A percentile compares a stretch with the other conserved stretches of the same genome.
Evolutionary conservation across 2,329 filamentous ascomycete species (phyloP).

Genomic region (Phaeophleospora eucalypticola): DNA sequence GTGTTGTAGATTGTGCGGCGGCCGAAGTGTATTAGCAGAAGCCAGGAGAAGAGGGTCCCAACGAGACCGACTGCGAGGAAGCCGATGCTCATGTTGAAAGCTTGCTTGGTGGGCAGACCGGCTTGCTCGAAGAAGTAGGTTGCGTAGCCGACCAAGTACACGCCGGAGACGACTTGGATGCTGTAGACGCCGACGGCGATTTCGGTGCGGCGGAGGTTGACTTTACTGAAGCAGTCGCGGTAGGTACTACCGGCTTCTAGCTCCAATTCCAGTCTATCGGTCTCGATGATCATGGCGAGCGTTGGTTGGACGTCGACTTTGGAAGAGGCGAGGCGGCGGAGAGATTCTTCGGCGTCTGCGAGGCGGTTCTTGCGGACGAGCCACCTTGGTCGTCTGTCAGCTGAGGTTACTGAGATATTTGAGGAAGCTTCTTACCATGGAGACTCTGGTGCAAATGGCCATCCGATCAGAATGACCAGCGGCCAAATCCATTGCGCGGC

Average conservation of each 20-base stretch:
- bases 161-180: slow-evolving; percentile 42
- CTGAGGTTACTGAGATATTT: not conserved
- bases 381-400: slow-evolving; percentile 23
- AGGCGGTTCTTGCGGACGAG: slow-evolving; percentile 35
- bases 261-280: slow-evolving; percentile 35
- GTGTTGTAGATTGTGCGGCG: slow-evolving; percentile 39
- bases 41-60: slow-evolving; percentile 42
- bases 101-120: slow-evolving; percentile 36
- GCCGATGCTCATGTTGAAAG: slow-evolving; percentile 41
- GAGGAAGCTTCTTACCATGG: slow-evolving; percentile 26
- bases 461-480: slow-evolving; percentile 34
- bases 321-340: slow-evolving; percentile 35
- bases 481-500: slow-evolving; percentile 45
- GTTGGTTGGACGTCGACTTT: slow-evolving; percentile 39
- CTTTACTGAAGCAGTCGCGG: slow-evolving; percentile 40
- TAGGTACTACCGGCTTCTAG: slow-evolving; percentile 38
- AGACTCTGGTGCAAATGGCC: slow-evolving; percentile 37
- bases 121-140: slow-evolving; percentile 49
- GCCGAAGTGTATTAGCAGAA: slow-evolving; percentile 36
- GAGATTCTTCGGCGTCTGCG: slow-evolving; percentile 34
- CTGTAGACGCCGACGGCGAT: slow-evolving; percentile 43
- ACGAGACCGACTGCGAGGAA: slow-evolving; percentile 41
- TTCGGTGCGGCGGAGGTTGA: slow-evolving; percentile 41
- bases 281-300: slow-evolving; percentile 40
- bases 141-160: slow-evolving; percentile 42